Evolutionary conservation across 164 flowering plant species (phyloP), one percentile per base, ranked within the genome.

Genomic region (Kalanchoe fedtschenkoi): DNA sequence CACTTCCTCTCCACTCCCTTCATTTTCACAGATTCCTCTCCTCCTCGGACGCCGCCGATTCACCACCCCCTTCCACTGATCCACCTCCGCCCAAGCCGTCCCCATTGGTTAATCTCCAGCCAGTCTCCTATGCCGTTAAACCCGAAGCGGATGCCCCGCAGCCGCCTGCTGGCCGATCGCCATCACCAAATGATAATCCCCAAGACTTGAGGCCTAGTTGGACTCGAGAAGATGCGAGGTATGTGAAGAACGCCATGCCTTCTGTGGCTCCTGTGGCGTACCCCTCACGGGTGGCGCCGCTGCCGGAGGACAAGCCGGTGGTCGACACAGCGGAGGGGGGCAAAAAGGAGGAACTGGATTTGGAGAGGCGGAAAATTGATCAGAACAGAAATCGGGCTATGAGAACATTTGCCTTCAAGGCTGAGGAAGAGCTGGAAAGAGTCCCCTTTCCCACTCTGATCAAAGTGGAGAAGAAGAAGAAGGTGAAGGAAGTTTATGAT

Each of bases 221-320:
- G 89, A 81, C 83, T 8, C 71, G 87, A 30, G 91, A 85, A 60
- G 96, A 91, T 34, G 41, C 78, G 29, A 78, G 97, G 19, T 91
- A 81, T 61, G 70, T 90, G 63, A 88, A 85, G 75, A 81, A 85
- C 63, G 75, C 51, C 7, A 41, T 39, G 56, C 79, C 85, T 14
- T n/a, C 67, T 0, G 63, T 88, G 9, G 59, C 87, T 3, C 90
- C 88, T 1, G 82, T 87, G 1, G 81, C 96, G 8, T 87, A 84
- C 62, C 77, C 87, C 13, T 6, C 72, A 0, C 64, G 82, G 22
- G 87, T 85, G 24, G 99, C 99, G 28, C 89, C 91, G 5, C 77
- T 93, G 26, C 98, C 96, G 6, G 87, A 85, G 34, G 84, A 84
- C 57, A 74, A 70, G 60, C 59, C 7, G 30, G 68, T 30, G 6